Percentiles rank a stretch among this genome's conserved stretches.
Conservation (phyloP, 2,329 filamentous ascomycete species). For the Xylariaceae sp. region DNA sequence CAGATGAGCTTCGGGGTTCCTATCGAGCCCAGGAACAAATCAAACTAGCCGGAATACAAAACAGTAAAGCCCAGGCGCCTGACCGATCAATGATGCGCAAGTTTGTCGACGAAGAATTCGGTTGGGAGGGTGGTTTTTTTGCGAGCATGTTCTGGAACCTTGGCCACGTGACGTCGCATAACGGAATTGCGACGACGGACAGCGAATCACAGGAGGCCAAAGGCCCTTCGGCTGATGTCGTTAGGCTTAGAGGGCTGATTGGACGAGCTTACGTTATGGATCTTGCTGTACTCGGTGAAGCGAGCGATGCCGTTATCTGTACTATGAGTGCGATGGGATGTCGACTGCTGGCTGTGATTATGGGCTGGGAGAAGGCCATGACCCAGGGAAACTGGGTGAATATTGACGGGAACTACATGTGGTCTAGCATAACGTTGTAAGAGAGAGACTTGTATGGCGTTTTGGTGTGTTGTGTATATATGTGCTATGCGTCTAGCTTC, state of each 20-base stretch:
- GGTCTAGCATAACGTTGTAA: slow-evolving; percentile 41
- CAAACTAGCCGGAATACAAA: slow-evolving; percentile 61
- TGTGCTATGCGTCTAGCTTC: neutral
- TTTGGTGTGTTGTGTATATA: slow-evolving; percentile 7
- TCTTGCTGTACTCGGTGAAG: slow-evolving; percentile 63
- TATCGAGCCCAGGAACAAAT: slow-evolving; percentile 69
- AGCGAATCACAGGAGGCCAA: slow-evolving; percentile 30
- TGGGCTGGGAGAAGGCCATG: slow-evolving; percentile 72
- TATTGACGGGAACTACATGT: slow-evolving; percentile 65
- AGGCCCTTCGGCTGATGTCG: slow-evolving; percentile 46
- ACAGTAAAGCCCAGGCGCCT: slow-evolving; percentile 36
- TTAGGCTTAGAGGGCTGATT: slow-evolving; percentile 65
- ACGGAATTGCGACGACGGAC: slow-evolving; percentile 31
- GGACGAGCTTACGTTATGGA: slow-evolving; percentile 80
- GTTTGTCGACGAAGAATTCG: slow-evolving; percentile 70
- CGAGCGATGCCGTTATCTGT: slow-evolving; percentile 68
- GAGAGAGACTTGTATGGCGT: slow-evolving; percentile 4
- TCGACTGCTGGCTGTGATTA: slow-evolving; percentile 73
- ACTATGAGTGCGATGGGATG: slow-evolving; percentile 69
- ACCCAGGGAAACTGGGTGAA: slow-evolving; percentile 63
- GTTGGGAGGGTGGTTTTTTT: slow-evolving; percentile 88
- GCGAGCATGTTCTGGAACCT: slow-evolving; percentile 75
- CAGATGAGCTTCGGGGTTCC: slow-evolving; percentile 54
- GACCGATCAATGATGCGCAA: slow-evolving; percentile 51
- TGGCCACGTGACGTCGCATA: slow-evolving; percentile 44